Evolutionary conservation across 345 rosid species (phyloP).

Genomic region (Populus alba): DNA sequence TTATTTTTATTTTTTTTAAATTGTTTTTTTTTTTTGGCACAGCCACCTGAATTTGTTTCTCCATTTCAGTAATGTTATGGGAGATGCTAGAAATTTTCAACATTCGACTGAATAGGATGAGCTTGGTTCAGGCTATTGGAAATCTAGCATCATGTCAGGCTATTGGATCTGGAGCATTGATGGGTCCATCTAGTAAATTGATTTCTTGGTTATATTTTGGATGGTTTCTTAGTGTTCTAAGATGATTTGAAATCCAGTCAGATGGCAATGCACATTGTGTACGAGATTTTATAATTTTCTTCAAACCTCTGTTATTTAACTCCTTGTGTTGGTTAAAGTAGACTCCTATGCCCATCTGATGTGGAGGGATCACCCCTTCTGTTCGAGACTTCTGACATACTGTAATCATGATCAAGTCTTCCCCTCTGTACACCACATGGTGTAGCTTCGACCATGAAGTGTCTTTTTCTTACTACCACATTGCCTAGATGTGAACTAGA

Average conservation of each 20-base stretch:
- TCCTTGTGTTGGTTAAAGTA: background rate
- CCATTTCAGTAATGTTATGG: background rate
- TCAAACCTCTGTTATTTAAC: background rate
- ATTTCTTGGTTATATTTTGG: background rate
- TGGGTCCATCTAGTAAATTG: background rate
- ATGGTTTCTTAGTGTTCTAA: background rate
- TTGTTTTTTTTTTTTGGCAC: no score
- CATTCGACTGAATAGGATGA: background rate
- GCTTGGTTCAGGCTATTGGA: background rate
- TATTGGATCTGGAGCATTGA: background rate
- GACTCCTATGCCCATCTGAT: background rate
- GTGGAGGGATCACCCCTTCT: background rate
- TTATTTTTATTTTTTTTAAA: no score
- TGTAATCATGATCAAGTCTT: background rate
- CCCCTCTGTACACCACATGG: background rate
- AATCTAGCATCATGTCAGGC: background rate
- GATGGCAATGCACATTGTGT: background rate
- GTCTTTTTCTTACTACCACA: background rate
- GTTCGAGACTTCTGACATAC: background rate
- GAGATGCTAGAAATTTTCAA: background rate
- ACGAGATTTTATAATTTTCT: background rate
- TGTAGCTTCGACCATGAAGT: background rate
- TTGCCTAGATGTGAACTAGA: background rate
- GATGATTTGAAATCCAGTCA: background rate
- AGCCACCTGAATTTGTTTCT: background rate